Base-by-base conservation (phyloP, 306 rosid species). In the Vigna nakashimae region DNA sequence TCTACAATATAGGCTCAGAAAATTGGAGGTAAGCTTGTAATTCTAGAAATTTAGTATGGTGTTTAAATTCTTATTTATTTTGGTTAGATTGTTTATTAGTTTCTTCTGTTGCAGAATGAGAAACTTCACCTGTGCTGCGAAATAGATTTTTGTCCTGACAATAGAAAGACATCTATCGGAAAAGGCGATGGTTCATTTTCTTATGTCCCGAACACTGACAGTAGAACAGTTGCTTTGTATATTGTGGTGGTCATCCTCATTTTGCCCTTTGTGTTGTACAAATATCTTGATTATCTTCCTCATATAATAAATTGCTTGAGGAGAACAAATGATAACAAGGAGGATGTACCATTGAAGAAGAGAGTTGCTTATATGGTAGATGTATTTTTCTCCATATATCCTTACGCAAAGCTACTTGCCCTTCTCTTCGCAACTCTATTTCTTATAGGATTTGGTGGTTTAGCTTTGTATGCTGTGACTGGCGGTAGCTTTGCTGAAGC, bases 361-460 rank as follows among this genome's bases (percentile, higher is more conserved):
- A 95, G 92, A 82, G 81, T 92, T 82, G 97, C 97, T 36, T 95
- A 92, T 80, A 91, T 82, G 79, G 98, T 95, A 57, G 97, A 92
- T 84, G 98, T 92, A 4, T 92, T 90, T 78, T 95, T 95, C 90
- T 95, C 98, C 69, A 84, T 95, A 85, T 91, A 95, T 82, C 98
- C 98, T 75, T 95, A 88, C 72, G 98, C 98, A 38, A 94, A 94
- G 88, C 89, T 94, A 22, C 93, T 94, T 62, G 98, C 98, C 1
- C 98, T 94, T 82, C 97, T 94, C 71, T 90, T 88, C 55, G 98
- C 98, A 64, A 94, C 98, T 18, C 82, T 90, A 30, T 92, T 94
- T 71, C 97, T 94, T 7, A 94, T 94, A 38, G 98, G 88, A 63
- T 94, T 92, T 77, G 98, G 98, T 77, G 98, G 97, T 65, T 77